Percentiles rank a stretch among this genome's conserved stretches.
These are phyloP conservation scores for Dendrocalamus latiflorus DNA, from an alignment of 202 grass and related monocot genomes.

Conservation along the genomic window DNA sequence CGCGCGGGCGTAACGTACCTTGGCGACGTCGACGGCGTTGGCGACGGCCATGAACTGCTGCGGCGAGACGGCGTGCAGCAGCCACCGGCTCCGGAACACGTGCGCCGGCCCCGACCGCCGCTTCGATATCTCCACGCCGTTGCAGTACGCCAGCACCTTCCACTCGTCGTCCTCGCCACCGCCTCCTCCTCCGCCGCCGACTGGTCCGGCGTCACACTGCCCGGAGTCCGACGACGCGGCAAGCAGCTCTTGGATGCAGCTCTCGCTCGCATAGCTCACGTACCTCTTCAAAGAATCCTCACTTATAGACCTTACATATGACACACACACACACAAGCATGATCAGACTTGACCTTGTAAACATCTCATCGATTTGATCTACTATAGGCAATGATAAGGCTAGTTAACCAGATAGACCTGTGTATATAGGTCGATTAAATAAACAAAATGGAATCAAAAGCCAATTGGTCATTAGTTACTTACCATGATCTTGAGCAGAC, in stretches of 20 bases:
- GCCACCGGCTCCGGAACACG: no score
- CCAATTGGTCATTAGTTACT: background rate
- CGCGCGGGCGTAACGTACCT: slow-evolving; percentile 67
- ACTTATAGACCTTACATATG: slow-evolving; percentile 72
- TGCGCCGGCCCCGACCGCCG: no score
- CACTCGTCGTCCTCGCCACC: slow-evolving; percentile 42
- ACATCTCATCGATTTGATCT: background rate
- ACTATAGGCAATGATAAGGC: background rate
- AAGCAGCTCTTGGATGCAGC: slow-evolving; percentile 96
- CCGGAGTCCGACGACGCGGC: slow-evolving; percentile 46
- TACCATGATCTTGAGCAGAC: slow-evolving; percentile 75
- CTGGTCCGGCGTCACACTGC: slow-evolving; percentile 32
- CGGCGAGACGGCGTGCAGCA: no score
- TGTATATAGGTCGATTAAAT: background rate
- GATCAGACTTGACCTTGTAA: background rate
- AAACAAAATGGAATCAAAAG: background rate
- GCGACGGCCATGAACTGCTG: slow-evolving; percentile 88
- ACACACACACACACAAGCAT: background rate
- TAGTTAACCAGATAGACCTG: background rate
- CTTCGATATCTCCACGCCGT: slow-evolving; percentile 95
- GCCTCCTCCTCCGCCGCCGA: background rate
- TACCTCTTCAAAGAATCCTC: slow-evolving; percentile 88
- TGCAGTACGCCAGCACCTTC: slow-evolving; percentile 75
- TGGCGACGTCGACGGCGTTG: slow-evolving; percentile 88
- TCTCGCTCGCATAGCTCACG: slow-evolving; percentile 88